Base-by-base conservation (phyloP, 2,329 filamentous ascomycete species). In the Tolypocladium pustulatum region DNA sequence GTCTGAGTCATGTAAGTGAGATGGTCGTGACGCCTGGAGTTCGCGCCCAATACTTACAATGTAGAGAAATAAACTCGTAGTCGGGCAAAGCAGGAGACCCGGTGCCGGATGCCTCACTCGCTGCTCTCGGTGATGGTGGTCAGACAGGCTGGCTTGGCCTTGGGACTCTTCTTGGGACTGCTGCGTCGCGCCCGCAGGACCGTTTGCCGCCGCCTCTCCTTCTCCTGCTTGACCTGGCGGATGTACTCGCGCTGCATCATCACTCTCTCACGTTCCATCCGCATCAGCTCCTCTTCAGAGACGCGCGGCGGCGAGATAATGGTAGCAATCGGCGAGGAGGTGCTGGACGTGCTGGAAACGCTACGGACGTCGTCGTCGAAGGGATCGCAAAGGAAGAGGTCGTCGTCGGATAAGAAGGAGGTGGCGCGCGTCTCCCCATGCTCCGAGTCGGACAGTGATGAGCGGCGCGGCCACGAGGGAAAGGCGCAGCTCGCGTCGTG, bases 391-490 rank as follows among this genome's bases (percentile, higher is more conserved):
- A 80, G 76, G 70, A 83, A 80, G 58, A 86, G 79, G 65, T 86
- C 84, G 71, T 86, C 84, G 73, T 87, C 84, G 49, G 82, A 84
- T 62, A 86, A 76, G 70, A 78, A 84, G 0, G 81, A 81, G 3
- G 79, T 79, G 22, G 81, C 77, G 60, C 78, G 76, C 63, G 76
- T 71, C 64, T 75, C 71, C 60, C 71, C 69, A 57, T 67, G 67
- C 64, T 73, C 69, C 57, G 71, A 71, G 63, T 76, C 73, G 56
- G 73, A 74, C 61, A 84, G 76, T 43, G 80, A 81, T 20, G 76
- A 73, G 49, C 81, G 76, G 59, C 81, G 77, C 32, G 81, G 81
- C 82, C 82, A 85, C 30, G 80, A 83, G 34, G 82, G 82, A 63
- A 78, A 84, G 32, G 81, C 82, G 71, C 81, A 84, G 41, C 71